Evolutionary conservation across 352 stramenopile species (phyloP).

Genomic region (Phytophthora capsici): DNA sequence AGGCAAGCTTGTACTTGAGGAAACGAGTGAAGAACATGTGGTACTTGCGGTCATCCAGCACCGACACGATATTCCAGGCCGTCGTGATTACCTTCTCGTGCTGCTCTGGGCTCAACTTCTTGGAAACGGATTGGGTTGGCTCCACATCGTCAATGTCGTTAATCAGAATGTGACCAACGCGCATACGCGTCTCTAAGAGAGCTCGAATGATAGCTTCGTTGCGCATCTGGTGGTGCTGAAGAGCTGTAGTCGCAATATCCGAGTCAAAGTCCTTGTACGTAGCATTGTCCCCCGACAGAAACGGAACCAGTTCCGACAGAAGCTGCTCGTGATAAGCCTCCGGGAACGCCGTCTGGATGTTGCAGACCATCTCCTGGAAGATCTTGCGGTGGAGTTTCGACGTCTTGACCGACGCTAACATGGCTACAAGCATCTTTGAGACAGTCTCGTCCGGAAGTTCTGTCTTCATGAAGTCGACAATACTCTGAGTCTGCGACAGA

Average conservation of each 20-base stretch:
- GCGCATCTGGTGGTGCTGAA: constrained; percentile 84
- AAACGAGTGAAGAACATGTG: constrained; percentile 90
- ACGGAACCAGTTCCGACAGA: constrained; percentile 73
- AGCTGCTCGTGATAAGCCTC: constrained; percentile 69
- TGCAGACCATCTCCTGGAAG: constrained; percentile 89
- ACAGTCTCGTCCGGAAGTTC: constrained; percentile 80
- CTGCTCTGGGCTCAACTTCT: constrained; percentile 63
- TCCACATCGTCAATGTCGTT: constrained; percentile 82
- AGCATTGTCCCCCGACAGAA: constrained; percentile 80
- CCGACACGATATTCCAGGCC: constrained; percentile 86
- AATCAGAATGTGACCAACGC: constrained; percentile 84
- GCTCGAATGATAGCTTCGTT: constrained; percentile 82
- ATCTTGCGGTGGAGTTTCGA: constrained; percentile 89
- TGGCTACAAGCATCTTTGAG: constrained; percentile 84
- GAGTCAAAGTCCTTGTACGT: constrained; percentile 82
- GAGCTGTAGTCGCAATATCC: constrained; percentile 51
- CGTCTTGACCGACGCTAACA: constrained; percentile 86
- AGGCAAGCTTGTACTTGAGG: constrained; percentile 88
- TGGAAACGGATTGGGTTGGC: constrained; percentile 59
- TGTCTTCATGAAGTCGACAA: constrained; percentile 67
- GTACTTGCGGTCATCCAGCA: constrained; percentile 86
- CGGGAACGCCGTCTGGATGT: constrained; percentile 81
- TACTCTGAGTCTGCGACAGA: constrained; percentile 64
- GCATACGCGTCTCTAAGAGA: constrained; percentile 85
- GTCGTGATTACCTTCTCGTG: constrained; percentile 83